Conservation (phyloP, 192 early-diverging fungal species). For the Coemansia sp. region DNA sequence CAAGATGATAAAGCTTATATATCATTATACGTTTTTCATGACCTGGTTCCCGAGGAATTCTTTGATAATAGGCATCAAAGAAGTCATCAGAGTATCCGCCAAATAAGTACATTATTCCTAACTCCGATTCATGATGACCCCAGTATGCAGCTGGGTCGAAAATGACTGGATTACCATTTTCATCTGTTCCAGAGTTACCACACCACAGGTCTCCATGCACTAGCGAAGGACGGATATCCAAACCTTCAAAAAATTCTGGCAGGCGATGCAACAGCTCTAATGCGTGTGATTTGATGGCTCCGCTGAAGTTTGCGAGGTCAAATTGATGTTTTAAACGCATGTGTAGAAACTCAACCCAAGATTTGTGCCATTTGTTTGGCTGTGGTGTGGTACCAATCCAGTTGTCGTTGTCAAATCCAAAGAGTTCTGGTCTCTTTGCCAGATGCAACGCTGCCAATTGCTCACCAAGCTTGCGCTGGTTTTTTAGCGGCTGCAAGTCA, state of each 20-base stretch:
- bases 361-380: constrained; percentile 25
- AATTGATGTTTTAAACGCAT: constrained; percentile 33
- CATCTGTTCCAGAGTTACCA: constrained; percentile 27
- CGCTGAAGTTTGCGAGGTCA: constrained; percentile 12
- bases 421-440: constrained; percentile 13
- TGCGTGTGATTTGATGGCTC: not conserved
- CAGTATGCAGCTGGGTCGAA: constrained; percentile 40
- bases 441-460: constrained; percentile 27
- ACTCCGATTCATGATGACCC: constrained; percentile 44
- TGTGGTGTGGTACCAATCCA: constrained; percentile 37
- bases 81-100: constrained; percentile 22
- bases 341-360: constrained; percentile 31
- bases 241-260: constrained; percentile 21
- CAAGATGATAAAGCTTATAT: constrained; percentile 40
- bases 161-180: constrained; percentile 23
- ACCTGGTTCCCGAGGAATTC: constrained; percentile 23
- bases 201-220: constrained; percentile 41
- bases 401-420: constrained; percentile 35
- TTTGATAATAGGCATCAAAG: constrained; percentile 28
- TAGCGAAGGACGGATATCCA: constrained; percentile 25
- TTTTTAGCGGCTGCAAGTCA: constrained; percentile 7
- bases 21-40: constrained; percentile 22
- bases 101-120: constrained; percentile 40
- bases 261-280: constrained; percentile 19
- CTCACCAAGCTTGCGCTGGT: constrained; percentile 23